Evolutionary conservation across 148 eudicot species (phyloP).

Genomic region (Amaranthus hypochondriacus): DNA sequence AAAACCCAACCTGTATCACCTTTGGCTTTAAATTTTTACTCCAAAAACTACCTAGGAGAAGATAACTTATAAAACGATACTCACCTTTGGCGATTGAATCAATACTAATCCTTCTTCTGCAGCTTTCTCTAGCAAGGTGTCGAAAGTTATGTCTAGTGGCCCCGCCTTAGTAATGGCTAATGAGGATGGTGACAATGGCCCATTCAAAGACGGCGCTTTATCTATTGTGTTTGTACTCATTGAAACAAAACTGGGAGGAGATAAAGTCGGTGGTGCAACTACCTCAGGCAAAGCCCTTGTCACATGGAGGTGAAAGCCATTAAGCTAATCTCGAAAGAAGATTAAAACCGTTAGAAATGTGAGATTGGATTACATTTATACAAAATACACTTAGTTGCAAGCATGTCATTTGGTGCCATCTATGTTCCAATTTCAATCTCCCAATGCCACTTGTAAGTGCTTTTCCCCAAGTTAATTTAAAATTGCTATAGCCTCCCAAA

Average conservation of each 20-base stretch:
- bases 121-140: conserved; percentile 51
- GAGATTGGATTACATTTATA: not conserved
- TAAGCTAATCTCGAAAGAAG: conserved; percentile 42
- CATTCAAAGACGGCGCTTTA: conserved; percentile 42
- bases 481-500: not conserved
- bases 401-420: not conserved
- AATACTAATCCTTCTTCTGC: conserved; percentile 71
- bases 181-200: conserved; percentile 55
- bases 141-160: conserved; percentile 36
- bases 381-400: not conserved
- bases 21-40: conserved; percentile 13
- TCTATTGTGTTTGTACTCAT: conserved; percentile 28
- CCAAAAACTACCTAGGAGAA: conserved; percentile 1
- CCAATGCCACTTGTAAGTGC: not conserved
- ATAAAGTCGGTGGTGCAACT: conserved; percentile 32
- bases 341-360: conserved; percentile 13
- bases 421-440: not conserved
- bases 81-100: conserved; percentile 77
- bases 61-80: conserved; percentile 14
- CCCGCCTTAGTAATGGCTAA: conserved; percentile 51
- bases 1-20: conserved; percentile 70
- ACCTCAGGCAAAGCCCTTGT: conserved; percentile 47
- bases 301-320: conserved; percentile 77
- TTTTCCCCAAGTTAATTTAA: not conserved
- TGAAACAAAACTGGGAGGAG: conserved; percentile 47